Conservation (phyloP, 2,329 filamentous ascomycete genomes). For the Alternaria burnsii region DNA sequence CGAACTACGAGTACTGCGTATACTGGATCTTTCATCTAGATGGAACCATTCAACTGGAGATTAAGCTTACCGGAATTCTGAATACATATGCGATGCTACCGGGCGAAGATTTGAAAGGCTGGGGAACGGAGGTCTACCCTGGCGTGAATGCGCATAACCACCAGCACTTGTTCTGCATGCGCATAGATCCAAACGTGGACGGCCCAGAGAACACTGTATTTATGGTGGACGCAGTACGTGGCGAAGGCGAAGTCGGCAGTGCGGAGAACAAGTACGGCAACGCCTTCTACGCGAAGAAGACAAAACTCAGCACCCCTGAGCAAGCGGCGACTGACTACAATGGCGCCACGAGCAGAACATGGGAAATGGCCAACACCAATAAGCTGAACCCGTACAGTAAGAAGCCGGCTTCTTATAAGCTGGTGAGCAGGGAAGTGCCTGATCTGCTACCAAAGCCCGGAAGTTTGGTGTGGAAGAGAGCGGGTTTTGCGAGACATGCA, state of each 20-base stretch:
- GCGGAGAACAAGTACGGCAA: conserved; percentile 88
- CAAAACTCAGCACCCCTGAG: conserved; percentile 74
- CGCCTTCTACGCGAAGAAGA: conserved; percentile 86
- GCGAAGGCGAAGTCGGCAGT: conserved; percentile 78
- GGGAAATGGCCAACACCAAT: conserved; percentile 88
- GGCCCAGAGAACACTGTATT: conserved; percentile 86
- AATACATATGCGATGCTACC: conserved; percentile 88
- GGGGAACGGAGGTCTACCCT: conserved; percentile 91
- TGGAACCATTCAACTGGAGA: conserved; percentile 88
- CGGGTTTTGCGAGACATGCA: conserved; percentile 85
- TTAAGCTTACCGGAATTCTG: conserved; percentile 87
- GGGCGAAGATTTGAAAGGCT: conserved; percentile 82
- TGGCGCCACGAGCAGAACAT: conserved; percentile 78
- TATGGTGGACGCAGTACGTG: conserved; percentile 77
- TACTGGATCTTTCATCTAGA: conserved; percentile 95
- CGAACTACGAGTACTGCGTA: conserved; percentile 91
- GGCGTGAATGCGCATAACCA: conserved; percentile 96
- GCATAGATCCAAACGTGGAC: conserved; percentile 86
- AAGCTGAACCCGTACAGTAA: conserved; percentile 86
- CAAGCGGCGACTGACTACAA: conserved; percentile 82
- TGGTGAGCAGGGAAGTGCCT: conserved; percentile 86
- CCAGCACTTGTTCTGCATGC: conserved; percentile 92
- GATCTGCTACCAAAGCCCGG: conserved; percentile 80
- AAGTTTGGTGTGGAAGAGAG: conserved; percentile 86
- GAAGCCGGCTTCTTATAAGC: conserved; percentile 86